These are phyloP conservation scores for Canariomyces notabilis DNA, from an alignment of 2,329 filamentous ascomycete species.

Conservation along the genomic window DNA sequence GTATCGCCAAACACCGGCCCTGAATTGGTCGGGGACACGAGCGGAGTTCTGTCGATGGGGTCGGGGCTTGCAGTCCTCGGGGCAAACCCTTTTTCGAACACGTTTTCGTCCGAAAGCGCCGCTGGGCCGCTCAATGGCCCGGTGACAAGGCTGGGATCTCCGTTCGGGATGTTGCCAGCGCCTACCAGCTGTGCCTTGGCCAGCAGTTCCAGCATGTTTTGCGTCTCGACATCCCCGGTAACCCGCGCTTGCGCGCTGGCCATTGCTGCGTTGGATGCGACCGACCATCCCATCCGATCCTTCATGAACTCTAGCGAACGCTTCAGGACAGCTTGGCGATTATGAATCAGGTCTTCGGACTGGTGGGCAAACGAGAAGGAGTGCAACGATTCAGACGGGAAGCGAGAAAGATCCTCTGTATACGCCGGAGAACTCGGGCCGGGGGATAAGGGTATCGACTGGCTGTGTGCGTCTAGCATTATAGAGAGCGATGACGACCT, in stretches of 20 bases:
- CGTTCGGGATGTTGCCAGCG: slow-evolving; percentile 54
- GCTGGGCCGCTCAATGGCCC: slow-evolving; percentile 80
- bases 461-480: slow-evolving; percentile 50
- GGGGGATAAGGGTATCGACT: slow-evolving; percentile 47
- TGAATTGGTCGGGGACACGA: slow-evolving; percentile 30
- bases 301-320: slow-evolving; percentile 95
- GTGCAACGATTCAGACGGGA: slow-evolving; percentile 92
- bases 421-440: slow-evolving; percentile 69
- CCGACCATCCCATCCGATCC: slow-evolving; percentile 78
- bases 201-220: slow-evolving; percentile 85
- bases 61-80: slow-evolving; percentile 50
- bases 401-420: slow-evolving; percentile 83
- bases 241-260: slow-evolving; percentile 78
- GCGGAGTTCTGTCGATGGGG: slow-evolving; percentile 32
- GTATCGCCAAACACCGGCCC: slow-evolving; percentile 8
- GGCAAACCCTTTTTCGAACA: slow-evolving; percentile 80
- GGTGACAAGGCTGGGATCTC: slow-evolving; percentile 36
- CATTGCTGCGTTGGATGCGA: slow-evolving; percentile 65
- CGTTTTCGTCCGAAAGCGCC: slow-evolving; percentile 64
- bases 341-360: slow-evolving; percentile 87
- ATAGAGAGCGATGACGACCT: slow-evolving; percentile 68
- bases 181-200: slow-evolving; percentile 75
- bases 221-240: slow-evolving; percentile 77
- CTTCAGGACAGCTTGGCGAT: slow-evolving; percentile 86
- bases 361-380: slow-evolving; percentile 98